Percentiles rank a stretch among this genome's conserved stretches.
Conservation (phyloP, 2,329 filamentous ascomycete genomes). For the Cytospora piceae region DNA sequence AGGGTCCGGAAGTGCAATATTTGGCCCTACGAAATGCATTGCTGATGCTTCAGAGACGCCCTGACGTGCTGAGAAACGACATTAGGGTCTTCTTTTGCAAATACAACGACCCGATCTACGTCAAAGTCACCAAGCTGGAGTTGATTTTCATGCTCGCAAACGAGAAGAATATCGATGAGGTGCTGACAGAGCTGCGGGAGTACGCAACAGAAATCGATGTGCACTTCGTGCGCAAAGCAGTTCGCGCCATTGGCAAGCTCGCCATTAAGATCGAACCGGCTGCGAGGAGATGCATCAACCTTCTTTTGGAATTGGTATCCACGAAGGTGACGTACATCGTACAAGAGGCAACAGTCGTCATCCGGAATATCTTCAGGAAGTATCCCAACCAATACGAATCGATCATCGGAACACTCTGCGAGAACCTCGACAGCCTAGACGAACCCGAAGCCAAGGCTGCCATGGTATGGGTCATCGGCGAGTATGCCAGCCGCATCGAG, state of each 20-base stretch:
- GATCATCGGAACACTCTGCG: slow-evolving; percentile 93
- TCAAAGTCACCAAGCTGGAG: slow-evolving; percentile 98
- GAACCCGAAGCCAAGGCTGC: slow-evolving; percentile 98
- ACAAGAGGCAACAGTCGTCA: slow-evolving; percentile 97
- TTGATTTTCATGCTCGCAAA: slow-evolving; percentile 98
- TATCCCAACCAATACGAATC: slow-evolving; percentile 99
- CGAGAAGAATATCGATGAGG: slow-evolving; percentile 93
- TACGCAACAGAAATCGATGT: slow-evolving; percentile 99
- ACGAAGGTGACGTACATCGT: slow-evolving; percentile 99
- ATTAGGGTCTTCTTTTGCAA: slow-evolving; percentile 99
- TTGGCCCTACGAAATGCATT: slow-evolving; percentile 91
- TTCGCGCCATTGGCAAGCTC: slow-evolving; percentile 94
- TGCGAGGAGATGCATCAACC: slow-evolving; percentile 86
- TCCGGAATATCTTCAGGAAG: slow-evolving; percentile 98
- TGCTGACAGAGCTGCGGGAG: slow-evolving; percentile 90
- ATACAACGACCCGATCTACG: slow-evolving; percentile 99
- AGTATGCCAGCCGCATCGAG: slow-evolving; percentile 96
- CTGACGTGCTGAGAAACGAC: slow-evolving; percentile 92
- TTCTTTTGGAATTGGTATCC: slow-evolving; percentile 87
- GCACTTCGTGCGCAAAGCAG: slow-evolving; percentile 96
- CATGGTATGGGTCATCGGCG: slow-evolving; percentile 99
- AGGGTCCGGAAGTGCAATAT: slow-evolving; percentile 98
- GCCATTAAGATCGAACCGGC: slow-evolving; percentile 99
- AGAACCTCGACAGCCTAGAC: slow-evolving; percentile 93
- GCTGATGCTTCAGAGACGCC: slow-evolving; percentile 87